These are phyloP conservation scores for Phytophthora sansomeana DNA, from an alignment of 352 stramenopile species.

Conservation along the genomic window DNA sequence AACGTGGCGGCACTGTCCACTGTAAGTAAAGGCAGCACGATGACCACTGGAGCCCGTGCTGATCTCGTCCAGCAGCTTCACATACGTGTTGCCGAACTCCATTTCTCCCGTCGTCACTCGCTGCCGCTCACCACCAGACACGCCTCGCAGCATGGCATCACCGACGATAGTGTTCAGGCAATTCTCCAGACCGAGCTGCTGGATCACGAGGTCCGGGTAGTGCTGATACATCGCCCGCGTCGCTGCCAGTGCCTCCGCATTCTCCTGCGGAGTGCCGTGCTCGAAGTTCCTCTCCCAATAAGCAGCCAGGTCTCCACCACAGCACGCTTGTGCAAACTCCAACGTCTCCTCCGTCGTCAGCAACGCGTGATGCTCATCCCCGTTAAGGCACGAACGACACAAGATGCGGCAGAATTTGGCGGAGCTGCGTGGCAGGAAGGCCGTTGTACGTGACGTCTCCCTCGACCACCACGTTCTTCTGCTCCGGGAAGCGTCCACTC, in stretches of 20 bases:
- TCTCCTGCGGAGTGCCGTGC: constrained; percentile 12
- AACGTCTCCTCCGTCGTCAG: constrained; percentile 24
- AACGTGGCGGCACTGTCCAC: constrained; percentile 29
- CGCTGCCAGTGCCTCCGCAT: constrained; percentile 15
- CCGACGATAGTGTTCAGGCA: constrained; percentile 30
- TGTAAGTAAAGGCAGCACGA: too few relatives aligned
- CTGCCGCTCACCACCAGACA: constrained; percentile 75
- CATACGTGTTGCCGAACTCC: constrained; percentile 54
- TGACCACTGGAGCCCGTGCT: constrained; percentile 25
- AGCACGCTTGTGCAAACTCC: constrained; percentile 21
- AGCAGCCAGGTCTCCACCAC: constrained; percentile 13
- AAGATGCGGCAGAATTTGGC: constrained; percentile 13
- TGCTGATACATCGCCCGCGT: constrained; percentile 20
- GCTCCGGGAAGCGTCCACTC: constrained; percentile 10
- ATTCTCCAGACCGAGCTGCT: constrained; percentile 23
- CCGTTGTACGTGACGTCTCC: constrained; percentile 28
- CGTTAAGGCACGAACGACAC: constrained; percentile 24
- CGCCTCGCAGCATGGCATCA: constrained; percentile 50
- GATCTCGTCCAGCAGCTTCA: constrained; percentile 37
- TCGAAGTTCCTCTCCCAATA: constrained; percentile 11
- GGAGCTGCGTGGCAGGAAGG: background rate
- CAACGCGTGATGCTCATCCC: constrained; percentile 20
- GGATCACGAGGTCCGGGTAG: constrained; percentile 16
- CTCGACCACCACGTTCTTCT: constrained; percentile 19
- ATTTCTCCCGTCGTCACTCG: constrained; percentile 85